Evolutionary conservation across 2,329 filamentous ascomycete genomes (phyloP).

Genomic region (Colletotrichum orbiculare): DNA sequence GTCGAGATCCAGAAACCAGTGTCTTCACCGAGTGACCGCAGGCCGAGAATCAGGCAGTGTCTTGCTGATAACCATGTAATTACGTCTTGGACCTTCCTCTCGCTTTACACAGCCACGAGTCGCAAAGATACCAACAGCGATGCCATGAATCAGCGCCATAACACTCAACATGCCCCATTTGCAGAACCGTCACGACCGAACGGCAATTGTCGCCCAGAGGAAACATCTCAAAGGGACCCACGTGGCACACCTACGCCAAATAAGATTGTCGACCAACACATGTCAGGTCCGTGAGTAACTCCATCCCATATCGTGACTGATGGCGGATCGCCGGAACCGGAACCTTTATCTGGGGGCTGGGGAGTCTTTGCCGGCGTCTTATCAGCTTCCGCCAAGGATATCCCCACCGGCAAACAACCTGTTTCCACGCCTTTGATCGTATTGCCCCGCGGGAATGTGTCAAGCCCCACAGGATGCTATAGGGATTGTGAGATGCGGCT

Average conservation of each 20-base stretch:
- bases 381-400: slow-evolving; percentile 14
- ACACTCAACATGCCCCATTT: neutral
- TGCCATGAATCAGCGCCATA: neutral
- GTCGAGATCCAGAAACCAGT: no score
- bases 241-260: neutral
- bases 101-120: no score
- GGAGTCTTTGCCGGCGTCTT: slow-evolving; percentile 26
- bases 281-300: slow-evolving; percentile 13
- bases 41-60: no score
- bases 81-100: no score
- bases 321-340: slow-evolving; percentile 32
- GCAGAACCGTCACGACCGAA: neutral
- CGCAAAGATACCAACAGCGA: neutral
- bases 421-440: slow-evolving; percentile 18
- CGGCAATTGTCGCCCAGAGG: neutral
- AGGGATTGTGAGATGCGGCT: neutral
- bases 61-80: no score
- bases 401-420: slow-evolving; percentile 18
- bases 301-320: neutral
- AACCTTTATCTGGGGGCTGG: slow-evolving; percentile 20
- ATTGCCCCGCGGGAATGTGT: slow-evolving; percentile 22
- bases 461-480: slow-evolving; percentile 20
- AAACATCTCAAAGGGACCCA: neutral
- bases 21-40: no score
- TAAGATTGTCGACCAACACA: neutral